These are phyloP conservation scores for Calcarisporium arbuscula DNA, from an alignment of 2,329 filamentous ascomycete genomes.

Conservation along the genomic window DNA sequence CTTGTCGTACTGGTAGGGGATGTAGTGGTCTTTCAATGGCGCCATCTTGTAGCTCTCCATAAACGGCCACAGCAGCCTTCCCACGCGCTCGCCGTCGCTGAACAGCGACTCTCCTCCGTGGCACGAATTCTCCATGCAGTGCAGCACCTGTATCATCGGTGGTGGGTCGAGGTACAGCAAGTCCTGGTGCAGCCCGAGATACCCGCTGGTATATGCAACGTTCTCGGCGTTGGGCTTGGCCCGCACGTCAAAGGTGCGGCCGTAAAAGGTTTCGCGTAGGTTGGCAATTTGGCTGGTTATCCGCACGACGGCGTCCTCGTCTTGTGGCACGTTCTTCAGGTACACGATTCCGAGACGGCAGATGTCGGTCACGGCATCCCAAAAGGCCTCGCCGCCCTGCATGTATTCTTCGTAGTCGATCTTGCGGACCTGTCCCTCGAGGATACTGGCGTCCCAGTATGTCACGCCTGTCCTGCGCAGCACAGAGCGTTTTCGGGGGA, in stretches of 20 bases:
- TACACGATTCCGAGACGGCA: conserved; percentile 67
- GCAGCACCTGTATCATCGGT: conserved; percentile 79
- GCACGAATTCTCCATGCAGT: conserved; percentile 78
- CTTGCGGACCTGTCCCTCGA: conserved; percentile 41
- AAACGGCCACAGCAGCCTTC: conserved; percentile 24
- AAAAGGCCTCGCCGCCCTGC: conserved; percentile 48
- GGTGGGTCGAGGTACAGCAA: conserved; percentile 77
- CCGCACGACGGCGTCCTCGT: conserved; percentile 56
- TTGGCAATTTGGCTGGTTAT: conserved; percentile 70
- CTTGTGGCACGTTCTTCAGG: conserved; percentile 65
- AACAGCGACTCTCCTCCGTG: conserved; percentile 82
- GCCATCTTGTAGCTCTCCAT: conserved; percentile 7
- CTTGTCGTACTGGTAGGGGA: conserved; percentile 67
- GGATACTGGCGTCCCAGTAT: conserved; percentile 35
- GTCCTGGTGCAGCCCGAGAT: conserved; percentile 88
- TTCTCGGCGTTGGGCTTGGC: conserved; percentile 81
- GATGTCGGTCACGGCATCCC: conserved; percentile 56
- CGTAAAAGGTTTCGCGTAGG: conserved; percentile 85
- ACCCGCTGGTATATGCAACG: conserved; percentile 79
- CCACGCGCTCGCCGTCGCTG: conserved; percentile 65
- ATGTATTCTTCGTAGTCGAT: conserved; percentile 71
- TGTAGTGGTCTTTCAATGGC: conserved; percentile 12
- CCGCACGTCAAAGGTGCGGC: conserved; percentile 81
- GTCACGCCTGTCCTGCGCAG: conserved; percentile 25
- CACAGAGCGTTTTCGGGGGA: conserved; percentile 19